These are phyloP conservation scores for Ophiognomonia clavigignenti-juglandacearum DNA, from an alignment of 2,329 filamentous ascomycete species.

Conservation along the genomic window DNA sequence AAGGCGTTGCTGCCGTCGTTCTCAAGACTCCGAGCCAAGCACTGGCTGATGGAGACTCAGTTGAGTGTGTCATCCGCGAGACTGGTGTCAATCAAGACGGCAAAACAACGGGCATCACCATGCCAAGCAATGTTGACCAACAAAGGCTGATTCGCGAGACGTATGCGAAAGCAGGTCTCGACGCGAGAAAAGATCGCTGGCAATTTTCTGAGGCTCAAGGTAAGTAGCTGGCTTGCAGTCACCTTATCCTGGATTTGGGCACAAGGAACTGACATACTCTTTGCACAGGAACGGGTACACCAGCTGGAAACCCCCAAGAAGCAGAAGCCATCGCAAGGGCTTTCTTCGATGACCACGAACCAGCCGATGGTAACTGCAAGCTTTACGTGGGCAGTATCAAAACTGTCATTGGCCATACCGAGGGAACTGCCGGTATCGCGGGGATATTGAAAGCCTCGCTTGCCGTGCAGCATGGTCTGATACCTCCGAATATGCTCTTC, in stretches of 20 bases:
- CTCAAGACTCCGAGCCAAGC: slow-evolving; percentile 48
- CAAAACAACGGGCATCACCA: slow-evolving; percentile 44
- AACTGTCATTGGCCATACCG: slow-evolving; percentile 34
- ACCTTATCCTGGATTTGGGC: background rate
- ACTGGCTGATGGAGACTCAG: slow-evolving; percentile 41
- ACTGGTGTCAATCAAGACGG: slow-evolving; percentile 47
- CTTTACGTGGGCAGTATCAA: slow-evolving; percentile 29
- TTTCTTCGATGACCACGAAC: no score
- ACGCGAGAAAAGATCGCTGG: slow-evolving; percentile 30
- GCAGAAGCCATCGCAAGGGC: slow-evolving; percentile 35
- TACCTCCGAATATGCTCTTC: slow-evolving; percentile 33
- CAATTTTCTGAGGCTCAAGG: slow-evolving; percentile 46
- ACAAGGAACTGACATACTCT: no score
- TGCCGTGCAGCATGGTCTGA: slow-evolving; percentile 28
- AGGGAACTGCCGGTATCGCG: slow-evolving; percentile 36
- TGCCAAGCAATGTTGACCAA: slow-evolving; percentile 44
- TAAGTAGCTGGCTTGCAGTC: slow-evolving; percentile 10
- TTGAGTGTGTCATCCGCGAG: slow-evolving; percentile 42
- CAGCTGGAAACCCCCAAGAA: slow-evolving; percentile 36
- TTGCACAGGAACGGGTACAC: slow-evolving; percentile 31
- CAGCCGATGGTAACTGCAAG: background rate
- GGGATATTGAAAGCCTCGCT: slow-evolving; percentile 32
- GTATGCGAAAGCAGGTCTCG: slow-evolving; percentile 37
- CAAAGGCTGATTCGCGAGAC: slow-evolving; percentile 36
- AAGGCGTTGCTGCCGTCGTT: slow-evolving; percentile 46